A percentile compares a stretch with the other conserved stretches of the same genome.
Evolutionary conservation across 306 rosid species (phyloP).

Genomic region (Prunus dulcis): DNA sequence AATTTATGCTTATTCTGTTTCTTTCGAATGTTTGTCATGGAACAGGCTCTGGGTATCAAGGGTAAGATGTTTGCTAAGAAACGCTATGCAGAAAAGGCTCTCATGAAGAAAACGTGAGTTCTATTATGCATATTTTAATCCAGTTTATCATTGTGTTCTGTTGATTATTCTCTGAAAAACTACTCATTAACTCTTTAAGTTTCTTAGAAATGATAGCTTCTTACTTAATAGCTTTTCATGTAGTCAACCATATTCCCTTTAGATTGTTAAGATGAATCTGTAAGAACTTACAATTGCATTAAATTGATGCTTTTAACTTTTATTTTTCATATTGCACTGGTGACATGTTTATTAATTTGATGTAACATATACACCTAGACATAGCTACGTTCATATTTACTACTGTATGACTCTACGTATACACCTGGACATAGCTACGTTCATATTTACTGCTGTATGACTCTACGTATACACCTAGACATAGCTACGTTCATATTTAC

Average conservation of each 20-base stretch:
- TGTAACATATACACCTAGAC: not conserved
- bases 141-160: not conserved
- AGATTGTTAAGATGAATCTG: not conserved
- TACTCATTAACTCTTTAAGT: not conserved
- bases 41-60: conserved; percentile 77
- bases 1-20: not conserved
- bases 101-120: conserved; percentile 88
- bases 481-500: too few relatives aligned
- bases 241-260: not conserved
- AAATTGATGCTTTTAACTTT: not conserved
- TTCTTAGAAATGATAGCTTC: not conserved
- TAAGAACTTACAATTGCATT: not conserved
- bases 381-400: too few relatives aligned
- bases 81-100: conserved; percentile 80
- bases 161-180: not conserved
- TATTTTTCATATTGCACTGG: not conserved
- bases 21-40: conserved; percentile 1
- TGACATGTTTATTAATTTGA: not conserved
- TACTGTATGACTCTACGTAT: too few relatives aligned
- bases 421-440: too few relatives aligned
- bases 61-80: conserved; percentile 84
- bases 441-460: too few relatives aligned
- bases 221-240: not conserved
- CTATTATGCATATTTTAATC: not conserved
- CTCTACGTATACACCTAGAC: too few relatives aligned